Evolutionary conservation across 257 asterid species (phyloP).

Genomic region (Leptodermis oblonga): DNA sequence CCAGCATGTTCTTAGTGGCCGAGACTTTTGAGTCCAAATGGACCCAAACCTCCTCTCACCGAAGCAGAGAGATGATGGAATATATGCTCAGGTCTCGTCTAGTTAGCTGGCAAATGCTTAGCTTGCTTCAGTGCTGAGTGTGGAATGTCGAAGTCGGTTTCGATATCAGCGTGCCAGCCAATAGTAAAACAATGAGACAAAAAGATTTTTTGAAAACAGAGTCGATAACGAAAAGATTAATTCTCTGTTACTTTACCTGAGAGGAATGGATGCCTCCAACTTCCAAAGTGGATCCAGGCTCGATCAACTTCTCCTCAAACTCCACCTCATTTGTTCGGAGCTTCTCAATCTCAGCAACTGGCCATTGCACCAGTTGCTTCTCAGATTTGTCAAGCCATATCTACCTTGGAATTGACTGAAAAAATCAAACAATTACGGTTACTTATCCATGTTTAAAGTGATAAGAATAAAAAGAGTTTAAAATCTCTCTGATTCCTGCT

Average conservation of each 20-base stretch:
- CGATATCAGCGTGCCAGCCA: slow-evolving; percentile 16
- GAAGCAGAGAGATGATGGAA: too few species aligned
- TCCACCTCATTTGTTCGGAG: too few species aligned
- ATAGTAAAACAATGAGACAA: slow-evolving; percentile 17
- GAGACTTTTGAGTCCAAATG: slow-evolving; percentile 45
- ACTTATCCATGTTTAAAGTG: too few species aligned
- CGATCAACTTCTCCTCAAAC: too few species aligned
- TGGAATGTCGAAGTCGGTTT: slow-evolving; percentile 22
- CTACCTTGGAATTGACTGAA: too few species aligned
- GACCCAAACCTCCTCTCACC: too few species aligned
- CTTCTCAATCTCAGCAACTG: too few species aligned
- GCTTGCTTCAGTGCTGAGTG: slow-evolving; percentile 9
- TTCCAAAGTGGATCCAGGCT: too few species aligned
- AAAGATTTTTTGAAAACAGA: slow-evolving; percentile 18
- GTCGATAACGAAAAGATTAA: background rate
- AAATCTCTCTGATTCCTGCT: background rate
- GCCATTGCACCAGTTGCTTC: too few species aligned
- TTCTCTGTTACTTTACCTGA: background rate
- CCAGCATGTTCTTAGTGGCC: slow-evolving; percentile 38
- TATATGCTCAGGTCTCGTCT: slow-evolving; percentile 27
- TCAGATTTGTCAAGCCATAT: too few species aligned
- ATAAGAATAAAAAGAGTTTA: background rate
- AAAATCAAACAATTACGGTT: too few species aligned
- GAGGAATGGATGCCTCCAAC: too few species aligned
- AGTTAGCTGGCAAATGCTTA: slow-evolving; percentile 34